Evolutionary conservation across 2,329 filamentous ascomycete species (phyloP), one percentile per base, ranked within the genome.

Genomic region (Stagonosporopsis vannaccii): DNA sequence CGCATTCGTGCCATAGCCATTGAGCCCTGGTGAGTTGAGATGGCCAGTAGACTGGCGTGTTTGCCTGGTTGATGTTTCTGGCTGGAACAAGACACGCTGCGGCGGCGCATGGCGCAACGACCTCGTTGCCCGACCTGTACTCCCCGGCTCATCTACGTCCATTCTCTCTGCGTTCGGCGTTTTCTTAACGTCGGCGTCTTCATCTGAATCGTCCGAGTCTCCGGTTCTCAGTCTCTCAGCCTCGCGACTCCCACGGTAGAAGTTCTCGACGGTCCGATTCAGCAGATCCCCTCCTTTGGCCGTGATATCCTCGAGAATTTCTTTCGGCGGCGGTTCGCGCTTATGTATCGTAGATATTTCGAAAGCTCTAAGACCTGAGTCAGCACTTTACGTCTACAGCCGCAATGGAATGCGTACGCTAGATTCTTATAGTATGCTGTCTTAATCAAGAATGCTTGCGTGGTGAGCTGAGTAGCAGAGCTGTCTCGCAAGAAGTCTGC

Each of bases 361-460:
- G 76, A 90, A 97, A 1, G 92, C 92, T 12, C 80, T 82, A 39
- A 17, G 20, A 44, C 30, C 53, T 4, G 7, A 28, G 44, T 68
- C 46, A 68, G 62, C 25, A 49, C 11, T 35, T 45, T 57, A 48
- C 19, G 58, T 42, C 40, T 47, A 36, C 46, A 39, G 25, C 36
- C 37, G 43, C 19, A 58, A 26, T 43, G 54, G 55, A 45, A 47
- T 49, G 49, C 81, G 56, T 73, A 83, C 80, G 90, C 89, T 40
- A 97, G 84, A 68, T 94, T 92, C 75, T 92, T 93, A 81, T 96
- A 96, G 79, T 95, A 97, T 60, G 90, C 87, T 52, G 90, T 89
- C 79, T 97, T 97, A 52, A 96, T 81, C 56, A 90, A 85, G 77
- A 96, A 96, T 13, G 91, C 92, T 56, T 92, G 87, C n/a, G 91